Evolutionary conservation across 2,329 filamentous ascomycete species (phyloP), one percentile per base, ranked within the genome.

Genomic region (Didymellaceae sp.): DNA sequence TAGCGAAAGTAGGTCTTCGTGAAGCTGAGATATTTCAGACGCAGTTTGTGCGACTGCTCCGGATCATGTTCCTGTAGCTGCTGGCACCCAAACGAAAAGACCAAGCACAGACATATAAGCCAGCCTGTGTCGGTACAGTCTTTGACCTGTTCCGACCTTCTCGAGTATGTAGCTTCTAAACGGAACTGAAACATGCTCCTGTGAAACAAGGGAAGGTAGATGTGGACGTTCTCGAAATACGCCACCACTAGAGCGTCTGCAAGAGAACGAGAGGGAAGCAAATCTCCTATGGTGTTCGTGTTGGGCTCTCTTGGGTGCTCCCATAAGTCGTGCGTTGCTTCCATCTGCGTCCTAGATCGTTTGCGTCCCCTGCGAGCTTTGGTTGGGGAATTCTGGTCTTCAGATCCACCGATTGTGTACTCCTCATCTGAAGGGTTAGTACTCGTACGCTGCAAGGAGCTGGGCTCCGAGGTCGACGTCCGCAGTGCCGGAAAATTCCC

Each of bases 21-120:
- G 22, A 73, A 63, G 14, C 47, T 46, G 17, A 69, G 52, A 26
- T 66, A 67, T 18, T 65, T 63, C 31, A 57, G 24, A 18, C 61
- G 55, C 17, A 67, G 42, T n/a, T 41, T 54, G 13, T 57, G 52
- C 14, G 57, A 48, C 34, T 62, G 54, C 7, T 58, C 53, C 4
- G 55, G 58, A 35, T 67, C 65, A 33, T 61, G 56, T 39, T 74
- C 70, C 16, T 72, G 66, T 1, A 76, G 57, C 4, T 67, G 67
- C 30, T 77, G 70, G 25, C 75, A 75, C 17, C 75, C 75, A 46
- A 77, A 72, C 4, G 74, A 67, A 18, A 77, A 67, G 14, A 76
- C 70, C 62, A 77, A 68, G 37, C 74, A 74, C 20, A 78, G 52
- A 40, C 67, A 74, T 24, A 74, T 72, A 10, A 77, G 66, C 75